A percentile compares a stretch with the other conserved stretches of the same genome.
Conservation (phyloP, 225 moss, liverwort and hornwort genomes). For the Sphagnum tenellum region DNA sequence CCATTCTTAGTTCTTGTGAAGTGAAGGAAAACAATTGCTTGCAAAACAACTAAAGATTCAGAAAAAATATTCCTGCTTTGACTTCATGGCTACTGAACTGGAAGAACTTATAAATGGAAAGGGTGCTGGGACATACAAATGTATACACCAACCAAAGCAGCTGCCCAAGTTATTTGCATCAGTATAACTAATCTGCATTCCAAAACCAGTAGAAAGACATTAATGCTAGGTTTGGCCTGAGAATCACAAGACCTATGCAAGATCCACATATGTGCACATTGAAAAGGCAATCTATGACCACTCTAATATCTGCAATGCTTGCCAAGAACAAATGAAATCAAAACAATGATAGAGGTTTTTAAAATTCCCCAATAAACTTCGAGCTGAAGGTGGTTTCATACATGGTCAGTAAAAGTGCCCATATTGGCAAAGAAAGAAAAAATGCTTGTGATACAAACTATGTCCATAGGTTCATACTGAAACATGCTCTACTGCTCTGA, state of each 20-base stretch:
- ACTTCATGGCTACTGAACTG: background rate
- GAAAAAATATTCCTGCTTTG: too few relatives aligned
- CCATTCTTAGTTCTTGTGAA: background rate
- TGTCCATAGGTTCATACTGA: background rate
- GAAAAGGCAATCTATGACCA: background rate
- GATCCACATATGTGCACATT: too few relatives aligned
- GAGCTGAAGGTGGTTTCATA: too few relatives aligned
- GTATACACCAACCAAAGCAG: conserved; percentile 32
- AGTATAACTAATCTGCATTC: conserved; percentile 34
- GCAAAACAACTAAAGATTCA: too few relatives aligned
- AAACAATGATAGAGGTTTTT: background rate
- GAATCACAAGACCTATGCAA: too few relatives aligned
- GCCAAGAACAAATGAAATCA: background rate
- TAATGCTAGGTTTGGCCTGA: too few relatives aligned
- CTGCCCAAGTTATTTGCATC: conserved; percentile 35
- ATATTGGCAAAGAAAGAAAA: background rate
- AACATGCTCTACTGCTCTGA: background rate
- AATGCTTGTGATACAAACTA: background rate
- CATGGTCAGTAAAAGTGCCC: too few relatives aligned
- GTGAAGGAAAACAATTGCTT: too few relatives aligned
- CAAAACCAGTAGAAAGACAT: background rate
- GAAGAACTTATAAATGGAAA: background rate
- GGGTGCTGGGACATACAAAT: conserved; percentile 30
- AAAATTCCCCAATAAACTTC: background rate
- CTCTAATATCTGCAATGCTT: background rate